These are phyloP conservation scores for Colletotrichum endophyticum DNA, from an alignment of 2,329 filamentous ascomycete genomes.

Conservation along the genomic window DNA sequence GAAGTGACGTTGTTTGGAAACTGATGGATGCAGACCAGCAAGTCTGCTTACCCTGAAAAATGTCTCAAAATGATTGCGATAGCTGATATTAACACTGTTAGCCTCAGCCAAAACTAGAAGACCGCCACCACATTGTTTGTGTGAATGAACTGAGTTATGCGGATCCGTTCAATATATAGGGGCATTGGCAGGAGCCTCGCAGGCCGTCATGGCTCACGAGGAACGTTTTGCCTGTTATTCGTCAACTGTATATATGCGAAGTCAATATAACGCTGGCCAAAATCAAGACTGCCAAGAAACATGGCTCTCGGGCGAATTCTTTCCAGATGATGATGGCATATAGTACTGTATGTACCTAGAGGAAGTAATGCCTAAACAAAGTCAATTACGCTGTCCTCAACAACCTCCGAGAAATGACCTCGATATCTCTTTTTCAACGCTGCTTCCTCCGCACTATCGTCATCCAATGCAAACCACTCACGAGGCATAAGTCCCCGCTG, in stretches of 20 bases:
- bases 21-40: not conserved
- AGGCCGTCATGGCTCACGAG: not conserved
- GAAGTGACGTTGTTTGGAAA: not conserved
- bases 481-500: not conserved
- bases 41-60: not conserved
- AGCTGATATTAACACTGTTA: not conserved
- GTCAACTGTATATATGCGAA: not conserved
- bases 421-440: not conserved
- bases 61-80: not conserved
- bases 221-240: not conserved
- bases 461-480: not conserved
- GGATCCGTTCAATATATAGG: not conserved
- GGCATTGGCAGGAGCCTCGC: not conserved
- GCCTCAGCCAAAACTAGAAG: not conserved
- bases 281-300: not conserved
- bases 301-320: not conserved
- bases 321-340: not conserved
- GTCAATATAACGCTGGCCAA: not conserved
- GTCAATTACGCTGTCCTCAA: not conserved
- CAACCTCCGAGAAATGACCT: not conserved
- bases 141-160: not conserved
- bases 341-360: not conserved
- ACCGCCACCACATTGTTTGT: not conserved
- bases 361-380: not conserved
- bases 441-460: not conserved